These are phyloP conservation scores for Sporothrix inflata DNA, from an alignment of 2,329 filamentous ascomycete species.

Conservation along the genomic window DNA sequence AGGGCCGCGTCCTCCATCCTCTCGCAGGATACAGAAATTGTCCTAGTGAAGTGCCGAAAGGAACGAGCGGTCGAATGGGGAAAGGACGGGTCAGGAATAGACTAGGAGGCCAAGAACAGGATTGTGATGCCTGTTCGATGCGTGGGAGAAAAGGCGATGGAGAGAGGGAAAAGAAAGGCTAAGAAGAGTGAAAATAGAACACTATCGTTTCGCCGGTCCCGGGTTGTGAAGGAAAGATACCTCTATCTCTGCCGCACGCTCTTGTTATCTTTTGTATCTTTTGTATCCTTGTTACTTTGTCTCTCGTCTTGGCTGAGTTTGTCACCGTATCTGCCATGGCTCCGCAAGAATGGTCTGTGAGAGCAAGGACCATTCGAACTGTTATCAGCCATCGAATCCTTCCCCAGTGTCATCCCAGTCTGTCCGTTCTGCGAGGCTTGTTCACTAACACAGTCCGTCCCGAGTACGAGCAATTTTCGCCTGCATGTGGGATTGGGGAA, in stretches of 20 bases:
- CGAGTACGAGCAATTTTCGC: background rate
- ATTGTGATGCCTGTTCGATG: slow-evolving; percentile 6
- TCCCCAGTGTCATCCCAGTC: background rate
- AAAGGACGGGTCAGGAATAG: slow-evolving; percentile 5
- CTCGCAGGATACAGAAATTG: background rate
- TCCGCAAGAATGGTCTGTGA: no score
- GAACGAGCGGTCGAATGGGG: slow-evolving; percentile 1
- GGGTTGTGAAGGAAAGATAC: background rate
- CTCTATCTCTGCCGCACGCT: background rate
- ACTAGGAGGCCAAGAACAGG: slow-evolving; percentile 3
- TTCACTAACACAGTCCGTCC: background rate
- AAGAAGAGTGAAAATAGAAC: background rate
- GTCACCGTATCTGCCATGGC: no score
- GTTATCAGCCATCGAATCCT: background rate
- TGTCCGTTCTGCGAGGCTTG: background rate
- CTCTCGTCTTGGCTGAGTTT: no score
- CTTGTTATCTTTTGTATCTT: background rate
- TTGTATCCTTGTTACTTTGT: no score
- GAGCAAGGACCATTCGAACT: background rate
- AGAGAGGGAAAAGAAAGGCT: background rate
- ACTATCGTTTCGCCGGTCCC: background rate
- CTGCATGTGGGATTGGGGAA: background rate
- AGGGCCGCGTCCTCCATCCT: no score
- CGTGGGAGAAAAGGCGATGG: background rate
- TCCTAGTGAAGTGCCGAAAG: background rate